phyloP scores from a whole-genome alignment of 2,329 filamentous ascomycete genomes.

The Sarocladiaceae sp. region DNA sequence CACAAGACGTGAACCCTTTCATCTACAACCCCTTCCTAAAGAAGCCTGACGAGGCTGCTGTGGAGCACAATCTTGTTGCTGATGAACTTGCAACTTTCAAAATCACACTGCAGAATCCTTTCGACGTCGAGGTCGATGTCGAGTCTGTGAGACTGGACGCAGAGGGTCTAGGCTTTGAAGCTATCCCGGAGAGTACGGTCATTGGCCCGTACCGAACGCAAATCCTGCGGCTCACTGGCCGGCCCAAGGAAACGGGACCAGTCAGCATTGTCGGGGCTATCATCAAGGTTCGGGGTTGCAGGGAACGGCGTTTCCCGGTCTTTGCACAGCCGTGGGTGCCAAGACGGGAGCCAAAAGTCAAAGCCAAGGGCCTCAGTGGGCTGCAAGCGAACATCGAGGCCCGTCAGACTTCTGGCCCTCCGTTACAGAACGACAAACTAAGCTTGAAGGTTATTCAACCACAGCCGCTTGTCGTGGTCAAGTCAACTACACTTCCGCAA shows the following conservation, averaged over 20 bases:
- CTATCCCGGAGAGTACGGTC: slow-evolving; percentile 57
- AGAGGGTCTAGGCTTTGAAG: slow-evolving; percentile 69
- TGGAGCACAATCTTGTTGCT: slow-evolving; percentile 69
- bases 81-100: slow-evolving; percentile 74
- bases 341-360: slow-evolving; percentile 67
- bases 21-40: slow-evolving; percentile 93
- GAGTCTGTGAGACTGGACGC: slow-evolving; percentile 74
- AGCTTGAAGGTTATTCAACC: slow-evolving; percentile 71
- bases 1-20: slow-evolving; percentile 73
- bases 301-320: slow-evolving; percentile 78
- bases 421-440: slow-evolving; percentile 42
- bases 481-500: slow-evolving; percentile 74
- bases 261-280: slow-evolving; percentile 74
- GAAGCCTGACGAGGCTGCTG: slow-evolving; percentile 52
- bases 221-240: slow-evolving; percentile 66
- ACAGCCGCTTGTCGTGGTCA: slow-evolving; percentile 74
- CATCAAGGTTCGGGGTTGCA: slow-evolving; percentile 76
- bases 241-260: slow-evolving; percentile 61
- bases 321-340: slow-evolving; percentile 74
- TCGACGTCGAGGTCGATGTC: slow-evolving; percentile 87
- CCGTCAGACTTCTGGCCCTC: slow-evolving; percentile 10
- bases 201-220: slow-evolving; percentile 83
- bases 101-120: slow-evolving; percentile 88
- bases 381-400: slow-evolving; percentile 42
- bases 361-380: slow-evolving; percentile 64